A percentile compares a stretch with the other conserved stretches of the same genome.
Evolutionary conservation across 129 eudicot species (phyloP).

Genomic region (Saposhnikovia divaricata): DNA sequence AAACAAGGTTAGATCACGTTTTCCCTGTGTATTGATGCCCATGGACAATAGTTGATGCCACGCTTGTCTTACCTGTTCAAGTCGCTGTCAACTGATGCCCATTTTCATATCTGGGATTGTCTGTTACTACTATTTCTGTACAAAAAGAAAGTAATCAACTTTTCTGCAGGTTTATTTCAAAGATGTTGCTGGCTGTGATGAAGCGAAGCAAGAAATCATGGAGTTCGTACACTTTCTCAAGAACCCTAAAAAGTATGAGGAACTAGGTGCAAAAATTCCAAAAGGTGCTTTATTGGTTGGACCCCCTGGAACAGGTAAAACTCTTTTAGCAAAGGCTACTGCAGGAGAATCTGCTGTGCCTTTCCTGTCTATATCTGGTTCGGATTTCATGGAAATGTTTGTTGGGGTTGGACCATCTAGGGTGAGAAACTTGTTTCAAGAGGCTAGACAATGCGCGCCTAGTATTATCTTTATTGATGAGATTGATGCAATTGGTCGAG

Average conservation of each 20-base stretch:
- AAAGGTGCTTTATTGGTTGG: slow-evolving; percentile 92
- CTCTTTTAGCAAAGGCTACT: slow-evolving; percentile 85
- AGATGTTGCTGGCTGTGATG: slow-evolving; percentile 79
- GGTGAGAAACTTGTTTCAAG: slow-evolving; percentile 85
- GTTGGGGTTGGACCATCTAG: slow-evolving; percentile 98
- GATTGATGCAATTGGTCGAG: slow-evolving; percentile 94
- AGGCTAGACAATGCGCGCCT: slow-evolving; percentile 91
- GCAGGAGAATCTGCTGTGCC: slow-evolving; percentile 97
- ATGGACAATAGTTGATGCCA: background rate
- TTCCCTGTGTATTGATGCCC: background rate
- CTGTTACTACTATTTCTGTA: background rate
- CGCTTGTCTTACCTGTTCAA: background rate
- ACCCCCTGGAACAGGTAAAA: slow-evolving; percentile 96
- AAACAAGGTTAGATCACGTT: slow-evolving; percentile 46
- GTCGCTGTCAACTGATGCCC: background rate
- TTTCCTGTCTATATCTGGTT: slow-evolving; percentile 77
- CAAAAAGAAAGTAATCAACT: background rate
- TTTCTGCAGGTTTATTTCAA: slow-evolving; percentile 48
- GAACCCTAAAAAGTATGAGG: slow-evolving; percentile 72
- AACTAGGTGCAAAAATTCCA: slow-evolving; percentile 84
- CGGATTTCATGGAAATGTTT: slow-evolving; percentile 96
- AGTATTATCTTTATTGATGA: slow-evolving; percentile 88
- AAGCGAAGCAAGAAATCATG: slow-evolving; percentile 78
- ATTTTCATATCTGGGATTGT: background rate
- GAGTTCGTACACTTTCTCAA: slow-evolving; percentile 76